Conservation (phyloP, 371 early-diverging fungal genomes). For the Quaeritorhiza haematococci region DNA sequence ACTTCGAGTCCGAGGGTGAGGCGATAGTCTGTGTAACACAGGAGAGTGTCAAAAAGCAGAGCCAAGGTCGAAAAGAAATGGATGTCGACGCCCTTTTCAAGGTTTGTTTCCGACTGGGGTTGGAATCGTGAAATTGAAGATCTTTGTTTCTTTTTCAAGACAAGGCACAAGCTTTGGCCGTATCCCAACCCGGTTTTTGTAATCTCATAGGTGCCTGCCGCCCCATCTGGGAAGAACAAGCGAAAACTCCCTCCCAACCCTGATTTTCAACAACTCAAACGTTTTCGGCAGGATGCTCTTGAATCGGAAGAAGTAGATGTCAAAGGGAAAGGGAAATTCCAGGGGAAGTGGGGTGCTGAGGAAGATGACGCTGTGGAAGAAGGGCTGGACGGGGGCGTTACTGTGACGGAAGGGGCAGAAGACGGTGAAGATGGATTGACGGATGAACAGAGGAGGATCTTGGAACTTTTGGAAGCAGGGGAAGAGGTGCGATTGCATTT, state of each 20-base stretch:
- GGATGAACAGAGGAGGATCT: constrained; percentile 66
- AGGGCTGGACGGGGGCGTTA: neutral
- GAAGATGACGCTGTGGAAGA: constrained; percentile 12
- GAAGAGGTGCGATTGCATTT: constrained; percentile 59
- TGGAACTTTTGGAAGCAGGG: constrained; percentile 77
- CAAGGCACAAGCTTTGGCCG: neutral
- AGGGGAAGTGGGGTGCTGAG: constrained; percentile 16
- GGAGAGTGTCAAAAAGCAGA: no score
- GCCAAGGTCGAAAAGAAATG: no score
- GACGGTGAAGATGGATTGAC: constrained; percentile 82
- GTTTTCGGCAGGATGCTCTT: constrained; percentile 24
- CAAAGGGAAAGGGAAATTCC: constrained; percentile 23
- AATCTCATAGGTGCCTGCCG: constrained; percentile 47
- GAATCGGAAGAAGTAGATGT: constrained; percentile 19
- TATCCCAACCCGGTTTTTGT: constrained; percentile 6
- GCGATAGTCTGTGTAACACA: no score
- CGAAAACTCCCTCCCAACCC: constrained; percentile 56
- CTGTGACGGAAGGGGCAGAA: constrained; percentile 28
- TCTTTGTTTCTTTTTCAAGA: neutral
- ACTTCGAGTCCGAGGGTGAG: no score
- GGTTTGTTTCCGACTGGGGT: constrained; percentile 28
- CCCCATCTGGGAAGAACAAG: constrained; percentile 55
- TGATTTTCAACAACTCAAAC: constrained; percentile 41
- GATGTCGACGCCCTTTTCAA: constrained; percentile 70
- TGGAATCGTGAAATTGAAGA: neutral